These are phyloP conservation scores for Coemansia sp. DNA, from an alignment of 192 early-diverging fungal genomes.

Conservation along the genomic window DNA sequence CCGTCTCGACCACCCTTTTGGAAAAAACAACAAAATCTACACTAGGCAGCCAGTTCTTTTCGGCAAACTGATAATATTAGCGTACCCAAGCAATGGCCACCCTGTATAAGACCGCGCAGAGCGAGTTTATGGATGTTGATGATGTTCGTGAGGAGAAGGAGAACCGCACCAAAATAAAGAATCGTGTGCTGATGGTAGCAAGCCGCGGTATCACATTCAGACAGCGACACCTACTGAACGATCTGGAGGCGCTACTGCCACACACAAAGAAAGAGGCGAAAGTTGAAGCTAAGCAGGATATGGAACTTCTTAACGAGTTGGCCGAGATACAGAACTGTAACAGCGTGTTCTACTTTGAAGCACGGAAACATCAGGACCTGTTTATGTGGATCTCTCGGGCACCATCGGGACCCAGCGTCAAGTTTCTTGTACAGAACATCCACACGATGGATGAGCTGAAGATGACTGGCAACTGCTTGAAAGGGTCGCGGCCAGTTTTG, in stretches of 20 bases:
- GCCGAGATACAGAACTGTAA: constrained; percentile 98
- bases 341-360: constrained; percentile 96
- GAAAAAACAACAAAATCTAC: background rate
- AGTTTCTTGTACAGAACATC: constrained; percentile 94
- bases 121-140: constrained; percentile 45
- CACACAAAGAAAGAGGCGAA: constrained; percentile 97
- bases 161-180: constrained; percentile 73
- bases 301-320: constrained; percentile 88
- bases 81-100: constrained; percentile 22
- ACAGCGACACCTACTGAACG: constrained; percentile 89
- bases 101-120: constrained; percentile 47
- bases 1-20: background rate
- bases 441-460: constrained; percentile 99
- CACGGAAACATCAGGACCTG: constrained; percentile 85
- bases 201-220: constrained; percentile 83
- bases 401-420: constrained; percentile 91
- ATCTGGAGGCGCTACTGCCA: constrained; percentile 83
- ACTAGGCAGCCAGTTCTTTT: background rate
- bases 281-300: constrained; percentile 87
- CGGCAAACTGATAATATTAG: background rate
- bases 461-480: constrained; percentile 97
- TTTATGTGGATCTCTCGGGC: constrained; percentile 96
- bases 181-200: constrained; percentile 83
- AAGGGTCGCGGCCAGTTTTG: constrained; percentile 91
- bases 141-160: constrained; percentile 53